Evolutionary conservation across 176 grass and related monocot genomes (phyloP).

Genomic region (Alloteropsis semialata): DNA sequence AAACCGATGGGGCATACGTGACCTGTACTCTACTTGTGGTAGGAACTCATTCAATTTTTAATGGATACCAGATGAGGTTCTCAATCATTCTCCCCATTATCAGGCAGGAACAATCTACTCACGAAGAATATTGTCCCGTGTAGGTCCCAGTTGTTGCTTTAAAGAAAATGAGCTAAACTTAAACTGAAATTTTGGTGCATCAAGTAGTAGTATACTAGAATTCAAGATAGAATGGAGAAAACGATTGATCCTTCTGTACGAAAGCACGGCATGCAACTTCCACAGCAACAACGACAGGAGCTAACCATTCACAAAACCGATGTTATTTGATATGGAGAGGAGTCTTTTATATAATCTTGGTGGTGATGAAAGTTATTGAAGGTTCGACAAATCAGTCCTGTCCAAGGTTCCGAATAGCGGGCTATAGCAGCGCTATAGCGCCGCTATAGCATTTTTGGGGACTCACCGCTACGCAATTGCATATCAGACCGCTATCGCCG

Average conservation of each 20-base stretch:
- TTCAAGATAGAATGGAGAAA: not conserved
- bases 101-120: not conserved
- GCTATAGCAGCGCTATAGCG: no score
- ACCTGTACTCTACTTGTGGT: constrained; percentile 22
- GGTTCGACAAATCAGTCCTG: constrained; percentile 3
- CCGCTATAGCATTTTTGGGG: no score
- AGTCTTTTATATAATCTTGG: not conserved
- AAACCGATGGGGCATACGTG: constrained; percentile 10
- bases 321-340: not conserved
- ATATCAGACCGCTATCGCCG: no score
- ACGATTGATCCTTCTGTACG: constrained; percentile 1
- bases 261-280: not conserved
- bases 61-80: not conserved
- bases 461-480: no score
- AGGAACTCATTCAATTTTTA: constrained; percentile 2
- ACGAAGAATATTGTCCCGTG: not conserved
- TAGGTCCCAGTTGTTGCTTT: constrained; percentile 26
- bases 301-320: not conserved
- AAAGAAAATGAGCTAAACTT: constrained; percentile 12
- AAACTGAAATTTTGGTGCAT: not conserved
- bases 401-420: no score
- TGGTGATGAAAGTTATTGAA: not conserved
- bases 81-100: constrained; percentile 29
- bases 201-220: constrained; percentile 7
- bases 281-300: not conserved